phyloP scores from a whole-genome alignment of 495 filamentous ascomycete genomes.

The Xylaria sp. region DNA sequence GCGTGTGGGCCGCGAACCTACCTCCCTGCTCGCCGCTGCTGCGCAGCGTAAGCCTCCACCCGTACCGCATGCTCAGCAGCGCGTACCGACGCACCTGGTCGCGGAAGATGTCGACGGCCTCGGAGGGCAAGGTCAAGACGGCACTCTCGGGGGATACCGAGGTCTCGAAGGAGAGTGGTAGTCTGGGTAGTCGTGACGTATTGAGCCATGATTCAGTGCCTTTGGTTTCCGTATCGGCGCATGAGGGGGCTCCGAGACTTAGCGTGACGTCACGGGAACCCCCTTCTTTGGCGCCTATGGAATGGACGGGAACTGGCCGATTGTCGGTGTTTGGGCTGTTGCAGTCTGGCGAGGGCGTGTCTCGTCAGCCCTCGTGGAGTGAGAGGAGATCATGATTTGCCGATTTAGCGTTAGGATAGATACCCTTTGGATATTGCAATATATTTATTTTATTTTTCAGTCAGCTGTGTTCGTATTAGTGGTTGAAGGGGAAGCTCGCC shows the following conservation, averaged over 20 bases:
- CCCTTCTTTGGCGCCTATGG: neutral
- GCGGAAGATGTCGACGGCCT: neutral
- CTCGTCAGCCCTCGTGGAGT: neutral
- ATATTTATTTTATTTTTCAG: neutral
- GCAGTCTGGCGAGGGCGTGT: neutral
- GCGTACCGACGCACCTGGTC: slow-evolving; percentile 20
- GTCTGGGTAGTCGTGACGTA: neutral
- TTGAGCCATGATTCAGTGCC: slow-evolving; percentile 1
- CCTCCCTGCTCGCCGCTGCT: slow-evolving; percentile 22
- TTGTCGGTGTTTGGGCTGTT: slow-evolving; percentile 3
- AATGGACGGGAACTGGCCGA: slow-evolving; percentile 11
- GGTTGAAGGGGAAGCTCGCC: too few species aligned
- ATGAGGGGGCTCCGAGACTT: neutral
- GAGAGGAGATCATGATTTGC: neutral
- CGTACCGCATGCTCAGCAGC: slow-evolving; percentile 13
- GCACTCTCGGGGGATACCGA: neutral
- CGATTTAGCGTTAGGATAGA: slow-evolving; percentile 25
- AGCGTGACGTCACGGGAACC: neutral
- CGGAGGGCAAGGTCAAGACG: neutral
- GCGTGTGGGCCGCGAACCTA: slow-evolving; percentile 23
- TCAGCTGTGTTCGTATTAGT: too few species aligned
- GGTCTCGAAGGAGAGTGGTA: neutral
- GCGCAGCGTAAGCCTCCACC: slow-evolving; percentile 6
- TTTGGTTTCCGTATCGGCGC: neutral
- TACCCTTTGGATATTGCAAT: slow-evolving; percentile 6